These are phyloP conservation scores for Grosmannia huntii DNA, from an alignment of 2,329 filamentous ascomycete species.

Conservation along the genomic window DNA sequence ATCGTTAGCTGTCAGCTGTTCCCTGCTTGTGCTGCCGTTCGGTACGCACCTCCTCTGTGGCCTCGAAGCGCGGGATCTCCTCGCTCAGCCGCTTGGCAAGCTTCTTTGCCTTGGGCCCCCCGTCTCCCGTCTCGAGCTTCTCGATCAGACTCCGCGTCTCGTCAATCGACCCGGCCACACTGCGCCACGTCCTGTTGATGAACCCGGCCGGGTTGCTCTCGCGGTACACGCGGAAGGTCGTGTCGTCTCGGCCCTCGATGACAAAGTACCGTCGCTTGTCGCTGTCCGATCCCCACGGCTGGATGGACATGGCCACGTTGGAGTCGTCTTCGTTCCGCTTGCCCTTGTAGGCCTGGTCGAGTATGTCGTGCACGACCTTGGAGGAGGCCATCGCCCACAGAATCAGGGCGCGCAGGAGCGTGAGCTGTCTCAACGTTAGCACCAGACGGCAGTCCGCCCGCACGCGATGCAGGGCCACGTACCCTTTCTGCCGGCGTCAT, in stretches of 20 bases:
- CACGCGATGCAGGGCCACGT: constrained; percentile 20
- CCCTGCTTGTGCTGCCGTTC: not conserved
- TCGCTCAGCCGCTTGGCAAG: constrained; percentile 65
- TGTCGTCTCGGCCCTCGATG: constrained; percentile 88
- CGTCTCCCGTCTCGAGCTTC: constrained; percentile 65
- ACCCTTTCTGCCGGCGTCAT: constrained; percentile 77
- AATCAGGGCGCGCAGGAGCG: constrained; percentile 68
- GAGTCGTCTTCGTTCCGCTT: constrained; percentile 63
- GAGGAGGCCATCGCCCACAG: constrained; percentile 86
- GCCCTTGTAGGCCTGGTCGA: constrained; percentile 83
- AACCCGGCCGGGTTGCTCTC: constrained; percentile 76
- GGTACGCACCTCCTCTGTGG: constrained; percentile 65
- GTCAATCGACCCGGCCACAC: constrained; percentile 79
- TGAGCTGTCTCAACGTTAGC: constrained; percentile 44
- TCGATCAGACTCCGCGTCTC: constrained; percentile 65
- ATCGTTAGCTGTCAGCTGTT: not conserved
- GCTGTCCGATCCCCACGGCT: constrained; percentile 64
- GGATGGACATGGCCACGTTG: constrained; percentile 75
- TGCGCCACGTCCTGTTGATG: constrained; percentile 70
- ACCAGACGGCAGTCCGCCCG: not conserved
- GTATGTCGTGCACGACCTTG: constrained; percentile 64
- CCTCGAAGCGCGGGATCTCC: constrained; percentile 82
- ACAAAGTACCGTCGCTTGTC: constrained; percentile 90
- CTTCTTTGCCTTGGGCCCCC: constrained; percentile 65
- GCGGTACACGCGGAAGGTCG: constrained; percentile 82